Evolutionary conservation across 1,284 basidiomycete species (phyloP).

Genomic region (Retiboletus flavoniger): DNA sequence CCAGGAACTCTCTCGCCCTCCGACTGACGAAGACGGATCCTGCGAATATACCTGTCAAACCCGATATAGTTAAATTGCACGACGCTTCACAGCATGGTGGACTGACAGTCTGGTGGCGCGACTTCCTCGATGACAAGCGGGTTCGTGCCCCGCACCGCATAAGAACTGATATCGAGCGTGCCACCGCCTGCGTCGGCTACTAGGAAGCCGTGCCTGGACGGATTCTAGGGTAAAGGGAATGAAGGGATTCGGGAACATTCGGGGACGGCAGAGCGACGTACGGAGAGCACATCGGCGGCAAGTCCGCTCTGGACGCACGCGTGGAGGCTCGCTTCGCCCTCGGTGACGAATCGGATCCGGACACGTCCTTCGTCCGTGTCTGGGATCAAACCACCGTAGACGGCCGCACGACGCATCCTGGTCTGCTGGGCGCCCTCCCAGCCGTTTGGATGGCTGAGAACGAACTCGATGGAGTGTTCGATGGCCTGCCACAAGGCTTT

Average conservation of each 20-base stretch:
- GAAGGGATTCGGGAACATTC: neutral
- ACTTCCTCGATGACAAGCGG: constrained; percentile 78
- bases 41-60: constrained; percentile 61
- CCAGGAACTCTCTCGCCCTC: constrained; percentile 64
- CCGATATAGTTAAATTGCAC: constrained; percentile 5
- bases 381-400: constrained; percentile 64
- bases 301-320: constrained; percentile 73
- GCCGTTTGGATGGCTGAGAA: constrained; percentile 75
- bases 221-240: constrained; percentile 44
- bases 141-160: constrained; percentile 61
- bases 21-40: constrained; percentile 80
- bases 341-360: constrained; percentile 73
- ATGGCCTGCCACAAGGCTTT: constrained; percentile 62
- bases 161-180: constrained; percentile 75
- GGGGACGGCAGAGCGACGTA: constrained; percentile 33
- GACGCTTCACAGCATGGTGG: neutral
- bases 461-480: constrained; percentile 61
- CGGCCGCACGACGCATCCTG: constrained; percentile 68
- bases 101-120: constrained; percentile 72
- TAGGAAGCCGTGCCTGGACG: constrained; percentile 70
- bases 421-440: constrained; percentile 81
- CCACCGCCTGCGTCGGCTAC: constrained; percentile 79
- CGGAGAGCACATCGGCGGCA: constrained; percentile 70
- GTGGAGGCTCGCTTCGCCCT: constrained; percentile 78
- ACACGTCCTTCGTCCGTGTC: constrained; percentile 69